Conservation (phyloP, 1,284 basidiomycete genomes). For the Violaceomyces palustris region DNA sequence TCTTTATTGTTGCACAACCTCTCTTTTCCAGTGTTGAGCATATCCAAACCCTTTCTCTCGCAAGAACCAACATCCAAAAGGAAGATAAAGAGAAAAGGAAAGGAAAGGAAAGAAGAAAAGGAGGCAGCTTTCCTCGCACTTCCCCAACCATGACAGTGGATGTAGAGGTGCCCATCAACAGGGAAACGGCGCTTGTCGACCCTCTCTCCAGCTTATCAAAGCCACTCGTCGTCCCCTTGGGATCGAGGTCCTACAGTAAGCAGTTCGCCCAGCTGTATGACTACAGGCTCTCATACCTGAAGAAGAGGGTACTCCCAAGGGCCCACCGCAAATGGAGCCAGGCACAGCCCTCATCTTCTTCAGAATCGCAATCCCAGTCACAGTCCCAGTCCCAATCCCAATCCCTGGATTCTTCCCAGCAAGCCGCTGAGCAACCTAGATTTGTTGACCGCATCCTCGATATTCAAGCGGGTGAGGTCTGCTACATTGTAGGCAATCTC, state of each 20-base stretch:
- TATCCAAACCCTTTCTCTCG: too few relatives aligned
- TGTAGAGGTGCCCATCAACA: too few relatives aligned
- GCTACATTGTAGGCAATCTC: slow-evolving; percentile 87
- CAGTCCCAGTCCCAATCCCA: slow-evolving; percentile 13
- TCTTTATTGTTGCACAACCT: too few relatives aligned
- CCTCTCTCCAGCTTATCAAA: too few relatives aligned
- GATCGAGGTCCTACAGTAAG: slow-evolving; percentile 35
- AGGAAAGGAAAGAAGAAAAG: too few relatives aligned
- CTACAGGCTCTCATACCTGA: slow-evolving; percentile 47
- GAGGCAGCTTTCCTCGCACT: too few relatives aligned
- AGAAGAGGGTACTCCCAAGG: slow-evolving; percentile 32
- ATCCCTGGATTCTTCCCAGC: slow-evolving; percentile 1
- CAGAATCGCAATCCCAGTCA: slow-evolving; percentile 7
- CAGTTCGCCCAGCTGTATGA: slow-evolving; percentile 51
- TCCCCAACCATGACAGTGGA: too few relatives aligned
- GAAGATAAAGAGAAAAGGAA: too few relatives aligned
- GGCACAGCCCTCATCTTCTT: slow-evolving; percentile 5
- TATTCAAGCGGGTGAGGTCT: slow-evolving; percentile 74
- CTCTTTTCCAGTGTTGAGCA: too few relatives aligned
- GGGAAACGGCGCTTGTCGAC: too few relatives aligned
- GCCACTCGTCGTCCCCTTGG: slow-evolving; percentile 34
- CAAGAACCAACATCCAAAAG: too few relatives aligned
- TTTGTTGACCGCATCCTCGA: slow-evolving; percentile 82
- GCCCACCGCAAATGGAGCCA: slow-evolving; percentile 23
- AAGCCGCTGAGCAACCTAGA: slow-evolving; percentile 54